Evolutionary conservation across 768 basidiomycete species (phyloP), one percentile per base, ranked within the genome.

Genomic region (Mycena latifolia): DNA sequence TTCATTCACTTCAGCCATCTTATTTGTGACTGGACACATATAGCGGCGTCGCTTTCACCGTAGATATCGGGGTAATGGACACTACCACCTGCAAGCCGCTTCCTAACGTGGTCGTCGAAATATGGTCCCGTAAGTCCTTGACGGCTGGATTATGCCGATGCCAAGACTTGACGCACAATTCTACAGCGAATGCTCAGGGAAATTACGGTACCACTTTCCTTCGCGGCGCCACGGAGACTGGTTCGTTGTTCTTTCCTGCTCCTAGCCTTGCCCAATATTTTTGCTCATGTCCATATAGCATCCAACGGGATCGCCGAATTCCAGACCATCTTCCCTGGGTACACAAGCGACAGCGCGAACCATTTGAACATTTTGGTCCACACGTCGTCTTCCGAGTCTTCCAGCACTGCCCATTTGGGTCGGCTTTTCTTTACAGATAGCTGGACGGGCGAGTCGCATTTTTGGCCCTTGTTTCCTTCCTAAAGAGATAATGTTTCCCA

Each of bases 291-390:
- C n/a, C n/a, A n/a, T n/a, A 29, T 10, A 63, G 66, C 63, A 29
- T 72, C 74, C 4, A 77, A 76, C 54, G 82, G 81, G 18, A 77
- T 82, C 60, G 80, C 77, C 46, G 80, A 81, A 66, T 78, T 82
- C 58, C 71, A 73, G 61, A 80, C 78, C 5, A 77, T 80, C 31
- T 78, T 75, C 71, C 78, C 80, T 9, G 78, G 81, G n/a, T 78
- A 66, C 69, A 76, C 78, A 37, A 77, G 77, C 25, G 73, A 73
- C 25, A 70, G 77, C 11, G 78, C 81, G 22, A 76, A 78, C 58
- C 82, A 82, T 67, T 69, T 82, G 47, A 80, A 78, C 69, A 70
- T 79, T 25, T 66, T 77, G 28, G 78, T 82, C 11, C 77, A 78
- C 69, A 66, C 71, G 28, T 63, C 72, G 29, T 73, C 77, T 17